Evolutionary conservation across 2,329 filamentous ascomycete species (phyloP).

Genomic region (Aspergillus candidus): DNA sequence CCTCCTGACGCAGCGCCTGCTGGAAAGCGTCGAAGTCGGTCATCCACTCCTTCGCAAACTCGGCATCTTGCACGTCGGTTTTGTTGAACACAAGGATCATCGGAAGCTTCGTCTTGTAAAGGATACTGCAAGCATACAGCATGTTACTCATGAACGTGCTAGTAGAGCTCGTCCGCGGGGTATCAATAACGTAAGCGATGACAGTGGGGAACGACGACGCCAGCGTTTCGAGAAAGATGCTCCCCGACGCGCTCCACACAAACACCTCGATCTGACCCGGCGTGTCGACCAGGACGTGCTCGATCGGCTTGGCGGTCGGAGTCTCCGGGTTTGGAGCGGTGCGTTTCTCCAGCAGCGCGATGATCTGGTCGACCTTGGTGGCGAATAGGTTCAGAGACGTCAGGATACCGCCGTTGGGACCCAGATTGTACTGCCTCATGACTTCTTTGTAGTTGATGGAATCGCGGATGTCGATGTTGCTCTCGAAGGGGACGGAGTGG

Average conservation of each 20-base stretch:
- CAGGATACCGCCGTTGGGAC: conserved; percentile 92
- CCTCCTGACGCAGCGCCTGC: conserved; percentile 71
- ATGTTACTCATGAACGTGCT: conserved; percentile 99
- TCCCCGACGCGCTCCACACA: conserved; percentile 93
- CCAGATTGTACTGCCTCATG: conserved; percentile 98
- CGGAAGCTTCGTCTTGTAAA: conserved; percentile 96
- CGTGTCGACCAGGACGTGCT: conserved; percentile 88
- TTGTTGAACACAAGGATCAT: conserved; percentile 99
- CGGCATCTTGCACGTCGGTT: conserved; percentile 86
- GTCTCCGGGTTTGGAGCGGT: conserved; percentile 53
- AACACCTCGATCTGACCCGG: conserved; percentile 98
- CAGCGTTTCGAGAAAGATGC: conserved; percentile 85
- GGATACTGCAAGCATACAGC: conserved; percentile 96
- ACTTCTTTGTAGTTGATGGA: conserved; percentile 99
- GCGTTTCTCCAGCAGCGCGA: conserved; percentile 83
- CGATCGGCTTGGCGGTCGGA: conserved; percentile 52
- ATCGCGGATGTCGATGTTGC: conserved; percentile 98
- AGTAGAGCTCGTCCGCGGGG: conserved; percentile 83
- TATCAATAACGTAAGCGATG: conserved; percentile 96
- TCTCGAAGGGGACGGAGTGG: conserved; percentile 84
- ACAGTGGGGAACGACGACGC: conserved; percentile 94
- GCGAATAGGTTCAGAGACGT: conserved; percentile 95
- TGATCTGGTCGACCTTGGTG: conserved; percentile 95
- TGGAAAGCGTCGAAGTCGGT: conserved; percentile 97
- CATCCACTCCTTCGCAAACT: conserved; percentile 98